Conservation (phyloP, 2,329 filamentous ascomycete species). For the Parastagonospora avenae region DNA sequence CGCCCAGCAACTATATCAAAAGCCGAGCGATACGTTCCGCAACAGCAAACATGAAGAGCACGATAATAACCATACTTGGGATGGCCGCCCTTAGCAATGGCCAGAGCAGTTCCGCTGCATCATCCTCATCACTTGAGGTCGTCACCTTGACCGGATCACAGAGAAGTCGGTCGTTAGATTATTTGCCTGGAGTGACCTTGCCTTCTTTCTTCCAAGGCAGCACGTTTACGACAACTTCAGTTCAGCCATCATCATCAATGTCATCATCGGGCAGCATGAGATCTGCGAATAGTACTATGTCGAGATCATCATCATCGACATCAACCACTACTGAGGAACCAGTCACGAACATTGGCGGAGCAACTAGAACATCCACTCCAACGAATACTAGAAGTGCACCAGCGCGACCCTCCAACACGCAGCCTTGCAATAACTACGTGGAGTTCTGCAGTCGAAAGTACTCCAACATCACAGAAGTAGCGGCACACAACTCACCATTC, state of each 20-base stretch:
- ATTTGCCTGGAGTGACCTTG: slow-evolving; percentile 31
- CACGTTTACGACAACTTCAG: slow-evolving; percentile 25
- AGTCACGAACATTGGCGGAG: slow-evolving; percentile 34
- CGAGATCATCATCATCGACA: slow-evolving; percentile 15
- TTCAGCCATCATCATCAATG: slow-evolving; percentile 19
- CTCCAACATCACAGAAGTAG: slow-evolving; percentile 50
- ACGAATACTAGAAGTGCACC: slow-evolving; percentile 30
- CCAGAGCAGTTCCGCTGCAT: slow-evolving; percentile 28
- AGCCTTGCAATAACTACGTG: slow-evolving; percentile 49
- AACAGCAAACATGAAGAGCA: slow-evolving; percentile 27
- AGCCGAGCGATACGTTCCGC: not conserved
- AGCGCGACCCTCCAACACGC: slow-evolving; percentile 44
- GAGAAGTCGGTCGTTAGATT: slow-evolving; percentile 19
- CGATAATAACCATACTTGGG: slow-evolving; percentile 26
- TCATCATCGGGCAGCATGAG: slow-evolving; percentile 20
- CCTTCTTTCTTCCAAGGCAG: slow-evolving; percentile 37
- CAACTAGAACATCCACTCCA: slow-evolving; percentile 31
- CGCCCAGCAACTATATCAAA: too few species aligned
- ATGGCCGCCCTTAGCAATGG: slow-evolving; percentile 29
- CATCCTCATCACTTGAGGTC: slow-evolving; percentile 25
- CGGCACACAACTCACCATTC: slow-evolving; percentile 49
- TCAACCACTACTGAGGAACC: slow-evolving; percentile 17
- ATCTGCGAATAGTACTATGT: slow-evolving; percentile 28
- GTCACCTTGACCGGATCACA: slow-evolving; percentile 30
- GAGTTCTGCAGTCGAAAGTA: slow-evolving; percentile 48